A percentile compares a stretch with the other conserved stretches of the same genome.
phyloP scores from a whole-genome alignment of 78 protist species.

The Dictyostelium firmibasis region DNA sequence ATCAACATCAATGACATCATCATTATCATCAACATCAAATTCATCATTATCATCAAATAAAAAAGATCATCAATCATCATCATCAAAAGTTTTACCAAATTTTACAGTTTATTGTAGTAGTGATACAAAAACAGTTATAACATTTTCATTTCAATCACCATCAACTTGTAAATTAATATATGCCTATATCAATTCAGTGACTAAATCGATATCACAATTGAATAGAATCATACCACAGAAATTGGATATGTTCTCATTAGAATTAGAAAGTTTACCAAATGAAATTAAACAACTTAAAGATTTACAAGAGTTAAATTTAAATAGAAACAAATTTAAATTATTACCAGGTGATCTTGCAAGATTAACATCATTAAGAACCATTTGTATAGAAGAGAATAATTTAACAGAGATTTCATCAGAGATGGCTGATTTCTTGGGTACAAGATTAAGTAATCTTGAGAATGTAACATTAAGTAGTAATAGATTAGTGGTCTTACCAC shows the following conservation, averaged over 20 bases:
- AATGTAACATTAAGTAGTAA: conserved; percentile 55
- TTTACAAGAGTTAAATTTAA: conserved; percentile 50
- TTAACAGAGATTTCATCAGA: conserved; percentile 36
- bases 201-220: conserved; percentile 6
- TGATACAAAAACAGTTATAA: conserved; percentile 58
- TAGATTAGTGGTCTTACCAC: conserved; percentile 10
- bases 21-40: background rate
- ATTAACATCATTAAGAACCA: conserved; percentile 23
- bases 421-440: conserved; percentile 50
- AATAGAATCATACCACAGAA: conserved; percentile 4
- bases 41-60: background rate
- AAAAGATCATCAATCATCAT: background rate
- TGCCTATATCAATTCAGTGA: conserved; percentile 10
- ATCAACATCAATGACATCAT: background rate
- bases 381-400: conserved; percentile 57
- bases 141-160: conserved; percentile 35
- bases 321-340: conserved; percentile 38
- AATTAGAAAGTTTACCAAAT: conserved; percentile 53
- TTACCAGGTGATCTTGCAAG: conserved; percentile 73
- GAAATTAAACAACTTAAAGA: conserved; percentile 60
- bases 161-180: conserved; percentile 61
- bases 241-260: conserved; percentile 34
- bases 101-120: conserved; percentile 58
- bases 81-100: conserved; percentile 12
- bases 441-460: conserved; percentile 15